Base-by-base conservation (phyloP, 164 flowering plant species). In the Vitis riparia region DNA sequence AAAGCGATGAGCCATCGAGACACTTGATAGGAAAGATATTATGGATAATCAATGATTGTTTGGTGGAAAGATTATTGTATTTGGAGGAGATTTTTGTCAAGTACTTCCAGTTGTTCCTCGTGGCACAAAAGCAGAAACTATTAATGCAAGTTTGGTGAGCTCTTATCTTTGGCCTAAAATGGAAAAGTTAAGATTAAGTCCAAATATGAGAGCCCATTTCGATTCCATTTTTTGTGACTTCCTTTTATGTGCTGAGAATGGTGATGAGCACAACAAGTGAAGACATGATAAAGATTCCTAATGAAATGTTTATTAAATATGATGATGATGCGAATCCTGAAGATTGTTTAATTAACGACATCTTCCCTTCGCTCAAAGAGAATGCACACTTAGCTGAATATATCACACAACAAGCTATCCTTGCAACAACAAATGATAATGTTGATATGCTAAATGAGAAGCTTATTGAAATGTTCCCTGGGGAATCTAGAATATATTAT, bases 361-460 rank as follows among this genome's bases (percentile, higher is more conserved):
- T 37, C 5, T 70, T 53, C 23, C 67, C 48, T 9, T 8, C 9
- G 11, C 2, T 11, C 4, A 14, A 52, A 1, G 8, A 30, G 9
- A 8, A 44, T 44, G 14, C 19, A 0, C 17, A 48, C 2, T 17
- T 16, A 16, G 8, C 51, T 11, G 16, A 11, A 1, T 55, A 30
- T 2, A 44, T 70, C 56, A 37, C 29, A 30, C 9, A 58, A 4
- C 16, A 70, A 17, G 55, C 30, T 12, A 52, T 70, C 10, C 53
- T 65, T 6, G 37, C 48, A 2, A 15, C 55, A 65, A 64, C 10
- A 51, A 65, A 70, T 69, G 27, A 59, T 2, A 11, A 51, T 66
- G 70, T 73, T n/a, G 62, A 73, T 13, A 11, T 29, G 10, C 8
- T 68, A 11, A 62, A 72, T 51, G 69, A 56, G n/a, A 65, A 14